Base-by-base conservation (phyloP, 148 eudicot species). In the Fagopyrum esculentum region DNA sequence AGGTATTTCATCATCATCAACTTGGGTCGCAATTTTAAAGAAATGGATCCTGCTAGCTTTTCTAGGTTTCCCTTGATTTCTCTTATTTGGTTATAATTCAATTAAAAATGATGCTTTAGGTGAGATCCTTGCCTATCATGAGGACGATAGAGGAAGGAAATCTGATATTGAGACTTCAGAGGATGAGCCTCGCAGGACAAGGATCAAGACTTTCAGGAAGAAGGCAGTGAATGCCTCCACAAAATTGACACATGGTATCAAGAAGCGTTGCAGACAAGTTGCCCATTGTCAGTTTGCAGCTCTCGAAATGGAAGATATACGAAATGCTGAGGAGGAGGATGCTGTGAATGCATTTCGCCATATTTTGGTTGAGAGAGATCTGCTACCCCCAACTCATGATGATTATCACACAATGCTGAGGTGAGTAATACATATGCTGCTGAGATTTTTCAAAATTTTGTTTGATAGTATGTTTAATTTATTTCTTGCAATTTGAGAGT, bases 341-440 rank as follows among this genome's bases (percentile, higher is more conserved):
- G 90, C 86, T 0, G 97, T 94, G 29, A 83, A 89, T 80, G 83
- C 83, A 1, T 85, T 92, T 73, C 91, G 93, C 1, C 85, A 79
- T 82, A 77, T 78, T 40, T 76, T 94, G 89, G 85, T 92, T 56
- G 92, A 84, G 15, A 87, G 86, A 75, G 89, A 86, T 80, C 70
- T 94, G 80, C 90, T 94, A 75, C 96, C 89, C 16, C 72, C 77
- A 71, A 86, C 77, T 69, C 90, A 86, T 48, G 96, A 92, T 81
- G 98, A 94, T 82, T 92, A 91, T 77, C 98, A 94, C 77, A 90
- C 93, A 45, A 83, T 94, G 88, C 80, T 94, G 78, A 91, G 98
- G 98, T 94, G 45, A 78, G 83, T 78, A 8, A 22, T 12, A 22
- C 6, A 7, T 63, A 4, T 26, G 45, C 9, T 30, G 69, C 69